Evolutionary conservation across 257 asterid genomes (phyloP).

Genomic region (Penstemon davidsonii): DNA sequence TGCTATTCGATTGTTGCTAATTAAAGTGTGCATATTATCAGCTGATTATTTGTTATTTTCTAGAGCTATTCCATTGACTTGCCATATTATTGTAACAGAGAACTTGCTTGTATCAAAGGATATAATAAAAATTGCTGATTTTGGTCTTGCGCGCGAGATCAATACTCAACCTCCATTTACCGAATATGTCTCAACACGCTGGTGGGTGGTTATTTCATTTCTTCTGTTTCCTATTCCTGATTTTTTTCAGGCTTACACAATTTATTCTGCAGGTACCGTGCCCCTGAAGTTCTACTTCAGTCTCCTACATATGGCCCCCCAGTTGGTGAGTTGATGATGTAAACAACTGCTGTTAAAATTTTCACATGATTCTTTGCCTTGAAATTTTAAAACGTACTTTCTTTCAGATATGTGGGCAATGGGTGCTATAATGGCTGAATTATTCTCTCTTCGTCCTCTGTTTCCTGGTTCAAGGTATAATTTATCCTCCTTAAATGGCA

Average conservation of each 20-base stretch:
- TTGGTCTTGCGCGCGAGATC: conserved; percentile 75
- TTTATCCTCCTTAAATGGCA: conserved; percentile 11
- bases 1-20: conserved; percentile 1
- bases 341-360: conserved; percentile 11
- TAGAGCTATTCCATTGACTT: background rate
- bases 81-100: conserved; percentile 28
- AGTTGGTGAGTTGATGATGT: conserved; percentile 50
- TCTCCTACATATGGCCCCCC: conserved; percentile 60
- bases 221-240: conserved; percentile 6
- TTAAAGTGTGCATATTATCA: conserved; percentile 6
- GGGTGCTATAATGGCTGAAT: conserved; percentile 84
- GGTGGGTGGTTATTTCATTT: conserved; percentile 37
- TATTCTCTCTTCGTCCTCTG: conserved; percentile 59
- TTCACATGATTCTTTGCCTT: background rate
- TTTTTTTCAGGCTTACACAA: conserved; percentile 16
- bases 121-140: conserved; percentile 60
- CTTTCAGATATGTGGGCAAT: conserved; percentile 80
- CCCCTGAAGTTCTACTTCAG: conserved; percentile 73
- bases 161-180: conserved; percentile 63
- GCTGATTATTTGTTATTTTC: background rate
- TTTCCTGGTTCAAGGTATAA: conserved; percentile 69
- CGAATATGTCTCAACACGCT: conserved; percentile 73
- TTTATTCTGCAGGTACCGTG: conserved; percentile 57
- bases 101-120: conserved; percentile 60
- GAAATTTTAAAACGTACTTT: conserved; percentile 22